phyloP scores from a whole-genome alignment of 2,329 filamentous ascomycete genomes.

The Colletotrichum aenigma region DNA sequence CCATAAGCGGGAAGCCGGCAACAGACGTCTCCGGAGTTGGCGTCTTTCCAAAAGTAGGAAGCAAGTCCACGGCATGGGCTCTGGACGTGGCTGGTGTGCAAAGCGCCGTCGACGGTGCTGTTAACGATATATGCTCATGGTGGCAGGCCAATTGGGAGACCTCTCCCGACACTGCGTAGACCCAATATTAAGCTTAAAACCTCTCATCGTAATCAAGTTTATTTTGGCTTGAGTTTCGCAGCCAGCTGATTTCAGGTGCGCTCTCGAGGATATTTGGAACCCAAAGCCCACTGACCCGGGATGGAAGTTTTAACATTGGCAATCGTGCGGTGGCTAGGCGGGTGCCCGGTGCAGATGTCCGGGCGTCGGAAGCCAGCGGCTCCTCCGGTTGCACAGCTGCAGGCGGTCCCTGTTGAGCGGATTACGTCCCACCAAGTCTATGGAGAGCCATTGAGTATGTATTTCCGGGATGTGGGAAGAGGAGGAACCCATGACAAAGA shows the following conservation, averaged over 20 bases:
- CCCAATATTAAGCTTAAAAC: background rate
- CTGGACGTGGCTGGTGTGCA: background rate
- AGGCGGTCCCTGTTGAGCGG: background rate
- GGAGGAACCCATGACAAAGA: background rate
- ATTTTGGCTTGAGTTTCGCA: background rate
- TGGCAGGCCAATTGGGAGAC: background rate
- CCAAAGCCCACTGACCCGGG: background rate
- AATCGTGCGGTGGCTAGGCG: background rate
- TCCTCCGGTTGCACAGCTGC: background rate
- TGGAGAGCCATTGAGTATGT: background rate
- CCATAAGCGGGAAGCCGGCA: background rate
- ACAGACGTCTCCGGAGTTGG: background rate
- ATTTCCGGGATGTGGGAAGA: background rate
- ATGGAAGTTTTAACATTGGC: background rate
- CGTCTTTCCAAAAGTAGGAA: background rate
- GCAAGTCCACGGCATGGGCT: background rate
- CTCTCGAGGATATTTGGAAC: background rate
- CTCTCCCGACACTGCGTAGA: background rate
- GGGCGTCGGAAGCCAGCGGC: background rate
- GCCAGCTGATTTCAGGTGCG: background rate
- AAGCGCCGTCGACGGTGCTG: background rate
- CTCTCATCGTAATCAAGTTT: background rate
- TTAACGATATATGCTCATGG: background rate
- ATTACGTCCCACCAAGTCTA: background rate
- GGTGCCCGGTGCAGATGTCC: background rate